These are phyloP conservation scores for Saturnispora zaruensis DNA, from an alignment of 805 yeast species.

Conservation along the genomic window DNA sequence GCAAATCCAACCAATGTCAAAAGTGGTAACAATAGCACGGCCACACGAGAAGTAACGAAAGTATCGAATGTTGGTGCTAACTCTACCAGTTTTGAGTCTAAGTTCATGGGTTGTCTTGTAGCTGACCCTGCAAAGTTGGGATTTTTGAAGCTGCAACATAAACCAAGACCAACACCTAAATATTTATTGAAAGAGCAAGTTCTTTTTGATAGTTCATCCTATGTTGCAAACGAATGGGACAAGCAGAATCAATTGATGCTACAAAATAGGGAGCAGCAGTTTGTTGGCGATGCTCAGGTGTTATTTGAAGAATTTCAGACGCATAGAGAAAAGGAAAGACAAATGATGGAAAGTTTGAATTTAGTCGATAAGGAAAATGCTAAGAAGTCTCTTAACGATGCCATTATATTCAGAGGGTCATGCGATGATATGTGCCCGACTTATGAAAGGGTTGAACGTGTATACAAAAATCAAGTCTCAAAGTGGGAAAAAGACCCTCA, in stretches of 20 bases:
- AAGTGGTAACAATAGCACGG: background rate
- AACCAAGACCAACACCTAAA: conserved; percentile 20
- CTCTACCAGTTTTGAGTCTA: conserved; percentile 17
- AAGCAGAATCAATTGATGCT: conserved; percentile 57
- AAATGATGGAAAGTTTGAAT: conserved; percentile 69
- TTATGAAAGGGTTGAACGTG: conserved; percentile 82
- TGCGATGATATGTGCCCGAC: conserved; percentile 94
- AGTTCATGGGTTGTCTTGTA: conserved; percentile 27
- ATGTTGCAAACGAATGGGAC: conserved; percentile 56
- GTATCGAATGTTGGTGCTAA: background rate
- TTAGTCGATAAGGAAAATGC: conserved; percentile 82
- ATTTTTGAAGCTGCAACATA: conserved; percentile 19
- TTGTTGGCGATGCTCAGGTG: conserved; percentile 50
- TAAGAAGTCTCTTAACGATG: conserved; percentile 77
- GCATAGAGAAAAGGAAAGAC: conserved; percentile 68
- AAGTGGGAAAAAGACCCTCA: conserved; percentile 62
- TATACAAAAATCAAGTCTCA: conserved; percentile 79
- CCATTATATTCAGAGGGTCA: conserved; percentile 79
- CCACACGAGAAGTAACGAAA: background rate
- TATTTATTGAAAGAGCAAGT: conserved; percentile 28
- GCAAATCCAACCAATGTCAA: background rate
- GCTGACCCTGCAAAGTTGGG: conserved; percentile 24
- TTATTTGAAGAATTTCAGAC: conserved; percentile 67
- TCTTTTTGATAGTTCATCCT: conserved; percentile 29
- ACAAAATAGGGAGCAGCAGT: conserved; percentile 39